Evolutionary conservation across 306 rosid species (phyloP).

Genomic region (Quercus rubra): DNA sequence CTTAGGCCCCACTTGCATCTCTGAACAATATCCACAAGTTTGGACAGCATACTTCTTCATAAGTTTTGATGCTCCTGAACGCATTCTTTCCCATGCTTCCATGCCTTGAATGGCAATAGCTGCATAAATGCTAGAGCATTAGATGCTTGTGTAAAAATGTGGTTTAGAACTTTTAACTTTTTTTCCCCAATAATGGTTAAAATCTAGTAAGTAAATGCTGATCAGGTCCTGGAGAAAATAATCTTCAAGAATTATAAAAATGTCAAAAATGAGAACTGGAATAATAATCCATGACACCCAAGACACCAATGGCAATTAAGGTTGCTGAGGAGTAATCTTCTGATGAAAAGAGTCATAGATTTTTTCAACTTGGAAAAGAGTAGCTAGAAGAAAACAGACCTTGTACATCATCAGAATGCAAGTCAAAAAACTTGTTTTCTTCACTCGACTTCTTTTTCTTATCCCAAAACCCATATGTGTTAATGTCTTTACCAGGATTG

Average conservation of each 20-base stretch:
- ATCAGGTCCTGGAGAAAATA: background rate
- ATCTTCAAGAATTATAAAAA: background rate
- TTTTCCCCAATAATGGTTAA: background rate
- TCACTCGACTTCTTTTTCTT: slow-evolving; percentile 21
- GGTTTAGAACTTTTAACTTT: background rate
- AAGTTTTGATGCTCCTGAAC: slow-evolving; percentile 50
- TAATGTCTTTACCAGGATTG: slow-evolving; percentile 41
- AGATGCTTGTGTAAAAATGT: background rate
- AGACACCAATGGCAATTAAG: background rate
- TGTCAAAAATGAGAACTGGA: background rate
- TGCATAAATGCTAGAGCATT: slow-evolving; percentile 18
- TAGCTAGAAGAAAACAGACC: slow-evolving; percentile 30
- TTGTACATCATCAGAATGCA: slow-evolving; percentile 40
- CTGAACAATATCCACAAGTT: slow-evolving; percentile 76
- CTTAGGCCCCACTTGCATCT: slow-evolving; percentile 80
- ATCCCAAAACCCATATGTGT: slow-evolving; percentile 45
- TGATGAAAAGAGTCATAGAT: background rate
- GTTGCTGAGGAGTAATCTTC: background rate
- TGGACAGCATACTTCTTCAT: slow-evolving; percentile 56
- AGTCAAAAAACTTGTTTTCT: slow-evolving; percentile 21
- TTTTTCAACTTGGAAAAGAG: background rate
- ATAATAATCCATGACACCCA: background rate
- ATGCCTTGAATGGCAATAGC: slow-evolving; percentile 54
- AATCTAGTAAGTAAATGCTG: background rate
- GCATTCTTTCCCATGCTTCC: slow-evolving; percentile 62